Conservation (phyloP, 1,284 basidiomycete species). For the Cryptococcus hybrid region DNA sequence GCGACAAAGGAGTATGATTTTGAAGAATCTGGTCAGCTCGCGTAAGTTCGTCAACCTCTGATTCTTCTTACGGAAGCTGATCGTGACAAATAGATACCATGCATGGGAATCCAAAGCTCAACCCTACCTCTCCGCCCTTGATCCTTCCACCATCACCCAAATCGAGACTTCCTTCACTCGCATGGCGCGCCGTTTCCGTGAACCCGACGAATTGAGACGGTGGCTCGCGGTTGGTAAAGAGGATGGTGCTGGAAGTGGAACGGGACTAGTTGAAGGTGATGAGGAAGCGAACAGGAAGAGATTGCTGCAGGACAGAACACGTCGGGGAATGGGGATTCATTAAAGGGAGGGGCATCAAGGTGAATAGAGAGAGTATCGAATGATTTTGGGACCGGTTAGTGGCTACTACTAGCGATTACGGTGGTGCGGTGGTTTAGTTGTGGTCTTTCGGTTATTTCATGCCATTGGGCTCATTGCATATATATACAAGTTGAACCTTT, state of each 20-base stretch:
- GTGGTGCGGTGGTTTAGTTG: no score
- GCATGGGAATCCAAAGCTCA: constrained; percentile 44
- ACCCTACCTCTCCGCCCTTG: constrained; percentile 26
- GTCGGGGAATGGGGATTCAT: not conserved
- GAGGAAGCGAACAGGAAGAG: constrained; percentile 14
- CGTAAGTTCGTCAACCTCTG: constrained; percentile 12
- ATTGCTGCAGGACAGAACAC: not conserved
- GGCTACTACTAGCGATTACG: no score
- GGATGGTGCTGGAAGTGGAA: constrained; percentile 13
- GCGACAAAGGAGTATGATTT: constrained; percentile 37
- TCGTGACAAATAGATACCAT: constrained; percentile 27
- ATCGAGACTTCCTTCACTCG: constrained; percentile 37
- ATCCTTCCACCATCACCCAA: constrained; percentile 25
- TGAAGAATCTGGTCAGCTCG: constrained; percentile 34
- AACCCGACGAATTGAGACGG: constrained; percentile 24
- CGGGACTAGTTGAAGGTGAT: constrained; percentile 8
- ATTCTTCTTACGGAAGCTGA: not conserved
- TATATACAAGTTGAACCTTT: no score
- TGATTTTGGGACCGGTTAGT: no score
- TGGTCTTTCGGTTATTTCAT: no score
- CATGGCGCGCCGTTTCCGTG: constrained; percentile 33
- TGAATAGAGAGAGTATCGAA: not conserved
- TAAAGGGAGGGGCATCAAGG: not conserved
- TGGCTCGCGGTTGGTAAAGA: constrained; percentile 15
- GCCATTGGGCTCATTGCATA: no score